Evolutionary conservation across 2,329 filamentous ascomycete species (phyloP), one percentile per base, ranked within the genome.

Genomic region (Phaeosphaeriaceae sp.): DNA sequence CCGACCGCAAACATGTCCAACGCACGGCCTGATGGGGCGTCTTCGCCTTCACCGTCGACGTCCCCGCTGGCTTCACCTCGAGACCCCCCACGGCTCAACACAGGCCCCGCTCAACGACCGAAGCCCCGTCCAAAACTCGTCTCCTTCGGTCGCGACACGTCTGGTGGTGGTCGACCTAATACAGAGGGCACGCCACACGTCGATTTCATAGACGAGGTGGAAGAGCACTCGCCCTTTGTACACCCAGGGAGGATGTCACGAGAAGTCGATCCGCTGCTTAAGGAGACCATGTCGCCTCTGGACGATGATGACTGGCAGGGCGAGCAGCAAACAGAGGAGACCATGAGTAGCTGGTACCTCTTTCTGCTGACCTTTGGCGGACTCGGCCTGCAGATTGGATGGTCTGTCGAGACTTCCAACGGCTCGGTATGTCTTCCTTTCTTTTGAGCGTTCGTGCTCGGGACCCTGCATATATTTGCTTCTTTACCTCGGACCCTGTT

Each of bases 321-420:
- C 46, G 71, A 73, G 49, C 75, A 81, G 6, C 80, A 84, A 61
- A 78, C 80, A 17, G 82, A 93, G 70, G 83, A 86, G 60, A 90
- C 90, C 23, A 97, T 94, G 83, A 94, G 91, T 77, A 82, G 89
- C 48, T 93, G 90, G 88, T 97, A 97, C 78, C 83, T 98, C 69
- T 86, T 96, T 66, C 82, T 97, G 62, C 81, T 98, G 77, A 97
- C 94, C 7, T 83, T 97, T 61, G 89, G 91, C 73, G 91, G 97
- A 67, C 92, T 92, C 60, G 94, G 87, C 23, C 82, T 98, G 62
- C 94, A 98, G 80, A 91, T 98, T 67, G 93, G 94, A 26, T 98
- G 94, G 94, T 94, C 94, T 1, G 93, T 97, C 44, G 94, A 98
- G 78, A 84, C 97, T 44, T 97, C 93, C 54, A 94, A 97, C 81